These are phyloP conservation scores for Eucalyptus rudis DNA, from an alignment of 345 rosid genomes.

Conservation along the genomic window DNA sequence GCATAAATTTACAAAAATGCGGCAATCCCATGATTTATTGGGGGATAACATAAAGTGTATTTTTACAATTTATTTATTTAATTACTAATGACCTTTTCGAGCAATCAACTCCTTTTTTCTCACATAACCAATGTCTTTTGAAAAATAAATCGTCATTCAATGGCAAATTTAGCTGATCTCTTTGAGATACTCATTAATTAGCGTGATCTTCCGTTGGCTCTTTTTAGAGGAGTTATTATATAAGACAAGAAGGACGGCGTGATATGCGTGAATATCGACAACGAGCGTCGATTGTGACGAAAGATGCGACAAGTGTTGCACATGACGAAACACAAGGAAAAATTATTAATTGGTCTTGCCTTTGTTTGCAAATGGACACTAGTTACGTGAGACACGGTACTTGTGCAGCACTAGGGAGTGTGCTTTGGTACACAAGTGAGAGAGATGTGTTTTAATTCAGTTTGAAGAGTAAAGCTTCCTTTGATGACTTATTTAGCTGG, in stretches of 20 bases:
- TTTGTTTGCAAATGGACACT: background rate
- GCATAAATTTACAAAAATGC: background rate
- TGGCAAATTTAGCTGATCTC: accelerated
- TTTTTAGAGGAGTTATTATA: background rate
- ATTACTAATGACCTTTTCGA: background rate
- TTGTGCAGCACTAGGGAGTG: background rate
- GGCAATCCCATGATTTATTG: background rate
- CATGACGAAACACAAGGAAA: background rate
- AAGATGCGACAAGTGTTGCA: background rate
- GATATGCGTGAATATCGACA: background rate
- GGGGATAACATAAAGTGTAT: background rate
- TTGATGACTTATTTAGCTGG: background rate
- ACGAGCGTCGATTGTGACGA: accelerated
- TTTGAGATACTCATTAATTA: background rate
- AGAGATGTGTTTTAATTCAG: accelerated
- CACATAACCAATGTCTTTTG: background rate
- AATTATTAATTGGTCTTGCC: background rate
- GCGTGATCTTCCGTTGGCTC: no score
- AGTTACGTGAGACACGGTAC: accelerated
- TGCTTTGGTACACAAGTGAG: background rate
- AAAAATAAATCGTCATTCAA: background rate
- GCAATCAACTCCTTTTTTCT: background rate
- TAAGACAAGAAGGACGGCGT: accelerated
- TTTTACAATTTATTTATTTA: no score
- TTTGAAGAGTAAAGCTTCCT: background rate